Base-by-base conservation (phyloP, 768 basidiomycete genomes). In the Tulasnella sp. region DNA sequence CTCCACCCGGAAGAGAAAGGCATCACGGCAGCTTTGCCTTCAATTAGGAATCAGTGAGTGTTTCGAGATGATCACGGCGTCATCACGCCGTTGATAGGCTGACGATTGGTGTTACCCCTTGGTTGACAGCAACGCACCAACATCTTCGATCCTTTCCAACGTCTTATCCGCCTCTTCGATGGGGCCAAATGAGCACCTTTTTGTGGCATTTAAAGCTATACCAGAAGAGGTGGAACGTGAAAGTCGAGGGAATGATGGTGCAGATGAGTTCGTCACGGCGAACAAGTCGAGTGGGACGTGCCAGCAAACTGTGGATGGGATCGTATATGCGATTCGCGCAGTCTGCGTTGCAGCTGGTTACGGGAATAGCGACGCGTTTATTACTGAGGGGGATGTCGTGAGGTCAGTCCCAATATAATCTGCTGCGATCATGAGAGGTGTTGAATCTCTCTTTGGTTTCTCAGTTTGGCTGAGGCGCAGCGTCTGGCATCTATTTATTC, bases 401-500 rank as follows among this genome's bases (percentile, higher is more conserved):
- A 84, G 89, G 88, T 87, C 63, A 66, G 79, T 69, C 2, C 0
- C 15, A 21, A 42, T 21, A n/a, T 2, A 8, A 17, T 25, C 46
- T 4, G 30, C 24, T 42, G 8, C 19, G 53, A 31, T 31, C 46
- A 12, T 27, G 19, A 42, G 44, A 24, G 56, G 25, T 53, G 38
- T 10, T n/a, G 22, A 22, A n/a, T n/a, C n/a, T n/a, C n/a, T n/a
- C n/a, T n/a, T n/a, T n/a, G 19, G 30, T 31, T 41, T 60, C 49
- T 58, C 64, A 92, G 90, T 65, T 68, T 92, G 64, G 77, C 78
- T 5, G 90, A 96, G 64, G 93, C 93, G 1, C 83, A 85, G 68
- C 77, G 80, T 55, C 83, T 84, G 75, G 96, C 90, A 2, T 87
- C 83, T 62, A 75, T 93, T 64, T 87, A 89, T 69, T 81, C 91